A percentile compares a stretch with the other conserved stretches of the same genome.
phyloP scores from a whole-genome alignment of 2,329 filamentous ascomycete genomes.

The Alternaria hordeiaustralica region DNA sequence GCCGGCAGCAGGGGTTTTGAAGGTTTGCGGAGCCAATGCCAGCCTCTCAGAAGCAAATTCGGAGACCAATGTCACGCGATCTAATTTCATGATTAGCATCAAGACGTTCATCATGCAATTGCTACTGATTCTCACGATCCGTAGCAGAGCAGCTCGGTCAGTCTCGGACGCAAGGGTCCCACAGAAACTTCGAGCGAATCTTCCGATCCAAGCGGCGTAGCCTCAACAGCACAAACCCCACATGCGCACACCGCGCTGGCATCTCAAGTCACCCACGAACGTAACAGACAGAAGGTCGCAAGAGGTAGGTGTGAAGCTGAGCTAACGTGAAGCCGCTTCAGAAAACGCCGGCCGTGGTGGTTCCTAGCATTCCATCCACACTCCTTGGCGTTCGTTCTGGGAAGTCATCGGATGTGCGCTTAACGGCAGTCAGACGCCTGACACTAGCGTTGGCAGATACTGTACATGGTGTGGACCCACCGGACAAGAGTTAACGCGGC shows the following conservation, averaged over 20 bases:
- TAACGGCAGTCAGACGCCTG: slow-evolving; percentile 7
- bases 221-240: slow-evolving; percentile 8
- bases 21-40: neutral
- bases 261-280: neutral
- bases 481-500: slow-evolving; percentile 9
- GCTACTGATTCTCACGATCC: slow-evolving; percentile 7
- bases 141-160: slow-evolving; percentile 15
- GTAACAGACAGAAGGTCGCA: neutral
- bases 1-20: neutral
- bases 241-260: slow-evolving; percentile 1
- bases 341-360: neutral
- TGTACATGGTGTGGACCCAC: slow-evolving; percentile 10
- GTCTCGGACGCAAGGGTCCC: slow-evolving; percentile 17
- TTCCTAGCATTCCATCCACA: neutral
- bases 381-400: neutral
- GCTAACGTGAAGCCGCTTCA: neutral
- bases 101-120: slow-evolving; percentile 1
- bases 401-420: neutral
- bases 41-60: neutral
- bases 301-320: neutral
- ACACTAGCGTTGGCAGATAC: slow-evolving; percentile 12
- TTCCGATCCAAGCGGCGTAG: slow-evolving; percentile 7
- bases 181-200: slow-evolving; percentile 24
- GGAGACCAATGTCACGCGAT: neutral
- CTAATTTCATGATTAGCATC: neutral